These are phyloP conservation scores for Acer campestre DNA, from an alignment of 345 rosid genomes.

Conservation along the genomic window DNA sequence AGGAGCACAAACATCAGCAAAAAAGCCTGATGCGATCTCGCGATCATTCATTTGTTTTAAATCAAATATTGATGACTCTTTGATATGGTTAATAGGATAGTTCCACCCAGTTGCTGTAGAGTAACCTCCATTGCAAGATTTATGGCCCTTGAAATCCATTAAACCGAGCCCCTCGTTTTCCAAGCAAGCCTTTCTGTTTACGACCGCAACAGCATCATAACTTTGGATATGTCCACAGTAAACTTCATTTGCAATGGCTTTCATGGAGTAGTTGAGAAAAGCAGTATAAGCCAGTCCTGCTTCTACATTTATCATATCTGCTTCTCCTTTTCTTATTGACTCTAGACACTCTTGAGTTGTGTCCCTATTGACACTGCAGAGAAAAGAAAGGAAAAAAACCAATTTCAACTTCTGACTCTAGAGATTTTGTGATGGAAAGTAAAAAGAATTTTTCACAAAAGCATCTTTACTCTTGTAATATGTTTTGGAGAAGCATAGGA, in stretches of 20 bases:
- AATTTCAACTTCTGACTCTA: too few relatives aligned
- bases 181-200: constrained; percentile 27
- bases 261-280: constrained; percentile 44
- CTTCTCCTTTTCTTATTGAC: constrained; percentile 32
- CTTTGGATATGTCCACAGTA: constrained; percentile 34
- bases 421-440: too few relatives aligned
- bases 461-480: too few relatives aligned
- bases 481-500: too few relatives aligned
- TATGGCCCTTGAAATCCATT: constrained; percentile 32
- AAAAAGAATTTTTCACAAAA: too few relatives aligned
- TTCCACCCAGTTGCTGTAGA: constrained; percentile 45
- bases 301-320: constrained; percentile 39
- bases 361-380: constrained; percentile 31
- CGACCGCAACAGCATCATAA: constrained; percentile 31
- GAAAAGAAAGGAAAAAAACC: neutral
- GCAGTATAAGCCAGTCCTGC: constrained; percentile 42
- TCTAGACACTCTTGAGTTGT: constrained; percentile 35
- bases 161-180: constrained; percentile 20
- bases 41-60: neutral
- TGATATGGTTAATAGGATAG: constrained; percentile 34
- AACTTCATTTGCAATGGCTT: constrained; percentile 49
- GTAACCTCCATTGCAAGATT: constrained; percentile 41
- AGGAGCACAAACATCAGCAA: constrained; percentile 43
- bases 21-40: constrained; percentile 22
- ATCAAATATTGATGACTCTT: constrained; percentile 8